A percentile compares a stretch with the other conserved stretches of the same genome.
These are phyloP conservation scores for Metarhizium humberi DNA, from an alignment of 2,329 filamentous ascomycete species.

Conservation along the genomic window DNA sequence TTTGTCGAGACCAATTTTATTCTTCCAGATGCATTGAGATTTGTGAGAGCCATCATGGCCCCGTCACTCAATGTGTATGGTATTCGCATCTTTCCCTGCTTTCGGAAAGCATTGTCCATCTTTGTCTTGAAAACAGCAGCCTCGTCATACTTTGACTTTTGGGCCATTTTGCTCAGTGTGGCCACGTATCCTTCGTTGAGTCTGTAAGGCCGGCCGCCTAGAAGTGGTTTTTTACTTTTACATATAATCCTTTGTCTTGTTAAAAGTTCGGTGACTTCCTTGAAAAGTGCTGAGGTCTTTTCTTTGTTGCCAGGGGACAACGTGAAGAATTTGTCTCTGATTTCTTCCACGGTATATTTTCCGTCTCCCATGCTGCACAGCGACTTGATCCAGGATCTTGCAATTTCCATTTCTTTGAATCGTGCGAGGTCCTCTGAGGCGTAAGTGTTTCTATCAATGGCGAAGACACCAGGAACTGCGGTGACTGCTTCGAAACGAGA, in stretches of 20 bases:
- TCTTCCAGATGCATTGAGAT: conserved; percentile 51
- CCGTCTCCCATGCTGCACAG: conserved; percentile 44
- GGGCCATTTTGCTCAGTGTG: conserved; percentile 46
- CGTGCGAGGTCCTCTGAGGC: conserved; percentile 6
- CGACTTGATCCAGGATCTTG: conserved; percentile 51
- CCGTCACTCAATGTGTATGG: conserved; percentile 54
- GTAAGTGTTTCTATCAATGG: conserved; percentile 10
- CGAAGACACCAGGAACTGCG: conserved; percentile 34
- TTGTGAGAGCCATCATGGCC: conserved; percentile 56
- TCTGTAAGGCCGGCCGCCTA: conserved; percentile 52
- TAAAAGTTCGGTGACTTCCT: conserved; percentile 38
- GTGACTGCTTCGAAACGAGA: conserved; percentile 46
- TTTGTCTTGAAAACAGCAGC: conserved; percentile 50
- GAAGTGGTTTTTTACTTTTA: conserved; percentile 47
- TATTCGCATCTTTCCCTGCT: conserved; percentile 32
- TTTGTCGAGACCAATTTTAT: conserved; percentile 44
- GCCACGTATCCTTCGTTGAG: conserved; percentile 51
- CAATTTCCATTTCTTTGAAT: conserved; percentile 29
- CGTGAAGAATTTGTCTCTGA: conserved; percentile 41
- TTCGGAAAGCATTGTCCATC: conserved; percentile 47
- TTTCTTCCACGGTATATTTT: conserved; percentile 36
- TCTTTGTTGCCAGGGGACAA: conserved; percentile 31
- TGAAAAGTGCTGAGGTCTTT: conserved; percentile 34
- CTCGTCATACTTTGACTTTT: conserved; percentile 44
- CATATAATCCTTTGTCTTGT: conserved; percentile 45